These are phyloP conservation scores for Candida nemodendra DNA, from an alignment of 805 yeast species.

Conservation along the genomic window DNA sequence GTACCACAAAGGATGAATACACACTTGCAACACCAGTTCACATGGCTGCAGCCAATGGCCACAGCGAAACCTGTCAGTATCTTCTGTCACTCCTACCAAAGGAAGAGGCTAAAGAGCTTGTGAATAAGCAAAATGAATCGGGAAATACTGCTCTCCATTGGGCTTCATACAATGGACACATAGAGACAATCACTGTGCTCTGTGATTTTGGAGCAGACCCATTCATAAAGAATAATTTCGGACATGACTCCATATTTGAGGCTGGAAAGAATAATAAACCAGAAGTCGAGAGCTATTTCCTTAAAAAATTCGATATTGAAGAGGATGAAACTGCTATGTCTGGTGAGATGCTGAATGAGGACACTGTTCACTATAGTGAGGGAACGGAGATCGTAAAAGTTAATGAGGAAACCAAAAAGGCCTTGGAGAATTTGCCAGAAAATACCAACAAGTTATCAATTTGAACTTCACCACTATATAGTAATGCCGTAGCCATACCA, in stretches of 20 bases:
- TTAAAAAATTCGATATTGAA: constrained; percentile 69
- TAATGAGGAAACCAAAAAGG: constrained; percentile 44
- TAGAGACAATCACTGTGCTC: constrained; percentile 63
- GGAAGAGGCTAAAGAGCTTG: constrained; percentile 44
- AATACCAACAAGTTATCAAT: constrained; percentile 25
- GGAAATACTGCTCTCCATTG: constrained; percentile 97
- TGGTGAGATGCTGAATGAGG: constrained; percentile 32
- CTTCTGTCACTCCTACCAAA: constrained; percentile 49
- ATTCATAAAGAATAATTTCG: constrained; percentile 66
- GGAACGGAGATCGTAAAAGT: constrained; percentile 53
- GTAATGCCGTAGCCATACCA: too few relatives aligned
- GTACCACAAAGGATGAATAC: constrained; percentile 56
- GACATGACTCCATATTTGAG: constrained; percentile 83
- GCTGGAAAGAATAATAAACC: constrained; percentile 79
- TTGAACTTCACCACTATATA: too few relatives aligned
- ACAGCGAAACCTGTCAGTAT: constrained; percentile 61
- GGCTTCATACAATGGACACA: constrained; percentile 90
- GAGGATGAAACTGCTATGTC: constrained; percentile 47
- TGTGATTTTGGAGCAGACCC: constrained; percentile 84
- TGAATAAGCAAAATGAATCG: constrained; percentile 61
- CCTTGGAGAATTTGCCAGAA: constrained; percentile 33
- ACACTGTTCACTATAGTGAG: constrained; percentile 38
- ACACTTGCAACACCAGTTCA: constrained; percentile 79
- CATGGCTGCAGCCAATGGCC: constrained; percentile 96
- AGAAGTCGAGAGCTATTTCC: constrained; percentile 74